Evolutionary conservation across 2,329 filamentous ascomycete species (phyloP).

Genomic region (Nothophaeocryptopus gaeumannii): DNA sequence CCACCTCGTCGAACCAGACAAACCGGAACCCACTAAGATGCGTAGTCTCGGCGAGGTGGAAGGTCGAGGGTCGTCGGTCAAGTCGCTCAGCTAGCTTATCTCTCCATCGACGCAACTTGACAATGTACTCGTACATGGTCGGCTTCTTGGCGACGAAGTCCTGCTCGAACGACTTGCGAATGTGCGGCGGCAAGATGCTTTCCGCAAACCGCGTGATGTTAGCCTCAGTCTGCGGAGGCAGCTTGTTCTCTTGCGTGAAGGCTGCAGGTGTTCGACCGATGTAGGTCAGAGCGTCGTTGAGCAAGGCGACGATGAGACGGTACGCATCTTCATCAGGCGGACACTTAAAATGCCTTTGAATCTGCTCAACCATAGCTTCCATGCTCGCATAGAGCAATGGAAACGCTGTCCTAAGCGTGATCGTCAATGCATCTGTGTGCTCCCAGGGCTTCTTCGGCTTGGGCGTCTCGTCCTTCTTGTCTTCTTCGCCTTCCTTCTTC

Average conservation of each 20-base stretch:
- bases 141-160: slow-evolving; percentile 95
- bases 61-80: slow-evolving; percentile 71
- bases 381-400: slow-evolving; percentile 92
- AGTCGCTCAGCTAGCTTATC: slow-evolving; percentile 98
- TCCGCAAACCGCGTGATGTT: slow-evolving; percentile 97
- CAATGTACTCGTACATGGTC: slow-evolving; percentile 97
- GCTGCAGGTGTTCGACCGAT: slow-evolving; percentile 82
- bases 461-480: slow-evolving; percentile 42
- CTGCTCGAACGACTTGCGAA: slow-evolving; percentile 93
- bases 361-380: slow-evolving; percentile 99
- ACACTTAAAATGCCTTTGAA: slow-evolving; percentile 98
- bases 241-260: slow-evolving; percentile 86
- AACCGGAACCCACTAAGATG: slow-evolving; percentile 95
- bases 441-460: slow-evolving; percentile 84
- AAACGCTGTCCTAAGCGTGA: slow-evolving; percentile 93
- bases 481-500: slow-evolving; percentile 35
- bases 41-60: slow-evolving; percentile 80
- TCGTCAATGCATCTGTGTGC: slow-evolving; percentile 91
- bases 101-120: slow-evolving; percentile 91
- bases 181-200: slow-evolving; percentile 89
- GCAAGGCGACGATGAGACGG: slow-evolving; percentile 89
- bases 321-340: slow-evolving; percentile 98
- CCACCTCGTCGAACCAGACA: slow-evolving; percentile 97
- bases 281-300: slow-evolving; percentile 93
- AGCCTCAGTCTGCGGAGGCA: slow-evolving; percentile 84